Base-by-base conservation (phyloP, 139 green algal genomes). In the Tetraselmis chui region DNA sequence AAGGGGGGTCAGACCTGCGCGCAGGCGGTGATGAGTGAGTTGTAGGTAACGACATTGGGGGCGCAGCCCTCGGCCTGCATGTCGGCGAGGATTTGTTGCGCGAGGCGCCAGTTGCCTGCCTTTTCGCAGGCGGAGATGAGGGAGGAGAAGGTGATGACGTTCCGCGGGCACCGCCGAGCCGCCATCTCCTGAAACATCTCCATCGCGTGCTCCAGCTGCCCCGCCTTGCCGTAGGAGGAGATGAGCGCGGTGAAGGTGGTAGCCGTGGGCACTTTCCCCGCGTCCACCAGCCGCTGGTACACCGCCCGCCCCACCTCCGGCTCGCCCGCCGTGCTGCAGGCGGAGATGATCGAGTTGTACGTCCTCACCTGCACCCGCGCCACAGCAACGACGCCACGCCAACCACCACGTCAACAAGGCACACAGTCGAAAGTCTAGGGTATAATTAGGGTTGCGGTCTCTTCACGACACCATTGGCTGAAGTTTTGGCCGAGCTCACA, bases 21-120 rank as follows among this genome's bases (percentile, higher is more conserved):
- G 75, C 89, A 93, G 32, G 89, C 93, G 1, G 91, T 93, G 59
- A 97, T 94, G 79, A 97, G 83, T 23, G 89, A 93, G 88, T 97
- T 97, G 88, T 90, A 97, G 23, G 93, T 97, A 1, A 96, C 94
- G 18, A 94, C 90, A 83, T 95, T 96, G 31, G 94, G 93, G 25
- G 86, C 80, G 85, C 89, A 93, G 75, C 88, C 89, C 78, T 95
- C 90, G 1, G 81, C 76, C 84, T 92, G 87, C 94, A 97, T 97
- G 80, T 97, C 92, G 22, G 89, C 82, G 74, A 96, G 96, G 29
- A 97, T 67, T 5, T 18, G 45, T 5, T 25, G 45, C n/a, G 93
- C 92, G 30, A 95, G 83, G 67, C 95, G 87, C 84, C 86, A 91
- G 58, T 89, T 89, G 2, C 92, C 91, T 26, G 84, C 87, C 79